phyloP scores from a whole-genome alignment of 2,329 filamentous ascomycete species.

The Arthrobotrys sphaeroides region DNA sequence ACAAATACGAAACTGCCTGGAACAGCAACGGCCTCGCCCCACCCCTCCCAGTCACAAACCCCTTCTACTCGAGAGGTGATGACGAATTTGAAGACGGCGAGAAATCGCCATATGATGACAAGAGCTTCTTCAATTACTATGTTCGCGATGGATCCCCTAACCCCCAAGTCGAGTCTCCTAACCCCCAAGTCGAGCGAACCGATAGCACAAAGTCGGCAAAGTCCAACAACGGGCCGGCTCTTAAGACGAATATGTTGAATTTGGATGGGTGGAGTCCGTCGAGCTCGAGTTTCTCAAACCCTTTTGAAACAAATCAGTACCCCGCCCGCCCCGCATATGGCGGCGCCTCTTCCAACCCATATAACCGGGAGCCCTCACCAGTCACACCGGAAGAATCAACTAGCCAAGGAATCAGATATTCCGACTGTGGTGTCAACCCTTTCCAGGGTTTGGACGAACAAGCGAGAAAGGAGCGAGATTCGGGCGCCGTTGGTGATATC shows the following conservation, averaged over 20 bases:
- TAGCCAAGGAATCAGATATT: constrained; percentile 47
- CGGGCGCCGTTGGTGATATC: constrained; percentile 38
- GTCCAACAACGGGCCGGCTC: constrained; percentile 22
- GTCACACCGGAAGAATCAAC: constrained; percentile 17
- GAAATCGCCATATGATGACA: constrained; percentile 34
- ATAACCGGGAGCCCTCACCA: constrained; percentile 2
- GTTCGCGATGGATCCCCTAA: constrained; percentile 8
- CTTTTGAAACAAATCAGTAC: constrained; percentile 28
- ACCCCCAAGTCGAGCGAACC: constrained; percentile 9
- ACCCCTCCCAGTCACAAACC: constrained; percentile 31
- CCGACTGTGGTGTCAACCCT: constrained; percentile 50
- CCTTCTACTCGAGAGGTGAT: constrained; percentile 24
- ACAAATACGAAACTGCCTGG: constrained; percentile 23
- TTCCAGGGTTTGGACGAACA: constrained; percentile 45
- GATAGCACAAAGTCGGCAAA: constrained; percentile 23
- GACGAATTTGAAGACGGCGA: constrained; percentile 17
- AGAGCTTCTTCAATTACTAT: constrained; percentile 49
- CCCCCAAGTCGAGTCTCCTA: neutral
- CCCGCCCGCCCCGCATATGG: constrained; percentile 15
- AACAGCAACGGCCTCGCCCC: constrained; percentile 33
- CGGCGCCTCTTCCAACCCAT: constrained; percentile 9
- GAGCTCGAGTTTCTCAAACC: constrained; percentile 34
- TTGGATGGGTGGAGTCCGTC: constrained; percentile 47
- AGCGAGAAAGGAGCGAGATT: constrained; percentile 45
- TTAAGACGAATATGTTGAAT: constrained; percentile 38